Evolutionary conservation across 371 early-diverging fungal species (phyloP).

Genomic region (Mortierella polycephala): DNA sequence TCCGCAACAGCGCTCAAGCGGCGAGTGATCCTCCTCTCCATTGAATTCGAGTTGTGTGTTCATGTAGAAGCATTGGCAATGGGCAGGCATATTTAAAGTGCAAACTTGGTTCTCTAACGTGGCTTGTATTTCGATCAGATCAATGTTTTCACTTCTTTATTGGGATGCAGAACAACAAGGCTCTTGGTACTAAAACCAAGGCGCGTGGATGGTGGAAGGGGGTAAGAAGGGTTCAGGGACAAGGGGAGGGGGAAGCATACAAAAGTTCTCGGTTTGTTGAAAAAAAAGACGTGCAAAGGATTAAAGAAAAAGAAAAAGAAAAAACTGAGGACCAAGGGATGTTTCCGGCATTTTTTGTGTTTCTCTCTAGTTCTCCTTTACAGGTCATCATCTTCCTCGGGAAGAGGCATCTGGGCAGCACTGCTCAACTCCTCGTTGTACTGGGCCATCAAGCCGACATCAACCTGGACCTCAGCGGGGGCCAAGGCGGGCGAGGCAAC

Average conservation of each 20-base stretch:
- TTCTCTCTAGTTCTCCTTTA: constrained; percentile 25
- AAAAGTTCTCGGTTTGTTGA: background rate
- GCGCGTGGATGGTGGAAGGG: background rate
- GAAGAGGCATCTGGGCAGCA: constrained; percentile 87
- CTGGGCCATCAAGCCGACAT: constrained; percentile 80
- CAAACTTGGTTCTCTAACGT: background rate
- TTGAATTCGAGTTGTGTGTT: constrained; percentile 1
- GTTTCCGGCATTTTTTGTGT: background rate
- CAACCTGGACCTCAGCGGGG: constrained; percentile 96
- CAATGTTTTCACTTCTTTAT: too few relatives aligned
- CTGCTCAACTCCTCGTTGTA: constrained; percentile 81
- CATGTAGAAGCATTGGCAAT: too few relatives aligned
- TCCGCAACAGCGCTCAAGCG: constrained; percentile 17
- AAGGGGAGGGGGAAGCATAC: background rate
- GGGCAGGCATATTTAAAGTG: too few relatives aligned
- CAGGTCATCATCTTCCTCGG: constrained; percentile 88
- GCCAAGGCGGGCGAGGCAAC: constrained; percentile 98
- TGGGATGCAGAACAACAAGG: too few relatives aligned
- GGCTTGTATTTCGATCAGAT: constrained; percentile 7
- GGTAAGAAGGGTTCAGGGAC: background rate
- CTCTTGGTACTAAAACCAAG: background rate
- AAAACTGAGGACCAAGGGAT: background rate
- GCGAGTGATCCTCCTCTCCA: constrained; percentile 34
- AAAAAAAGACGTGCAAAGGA: background rate
- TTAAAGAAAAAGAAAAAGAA: constrained; percentile 4